Base-by-base conservation (phyloP, 2,329 filamentous ascomycete genomes). In the Teratosphaeria viscida region DNA sequence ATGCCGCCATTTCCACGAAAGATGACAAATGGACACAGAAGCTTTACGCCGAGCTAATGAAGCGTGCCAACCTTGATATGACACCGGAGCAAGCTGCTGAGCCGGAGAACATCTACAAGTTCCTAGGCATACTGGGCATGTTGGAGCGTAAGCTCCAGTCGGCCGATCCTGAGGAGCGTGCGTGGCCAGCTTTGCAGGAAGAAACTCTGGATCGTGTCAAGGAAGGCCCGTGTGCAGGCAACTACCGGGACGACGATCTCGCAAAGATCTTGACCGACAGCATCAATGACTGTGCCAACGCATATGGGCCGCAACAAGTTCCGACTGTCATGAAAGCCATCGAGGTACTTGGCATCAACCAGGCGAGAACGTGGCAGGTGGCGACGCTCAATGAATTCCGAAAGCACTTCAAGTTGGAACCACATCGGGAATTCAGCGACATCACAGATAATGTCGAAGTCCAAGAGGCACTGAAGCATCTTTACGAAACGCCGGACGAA, bases 341-440 rank as follows among this genome's bases (percentile, higher is more conserved):
- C n/a, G 85, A 87, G 69, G 76, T 85, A 2, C 76, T 85, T 2
- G 84, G 83, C 8, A 86, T 86, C 56, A 76, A 79, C 19, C 84
- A 86, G 64, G 81, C 80, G 5, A 80, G 84, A 47, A 79, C 80
- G 43, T 86, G 83, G 84, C 79, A 83, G 58, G 71, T 85, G 11
- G 82, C 79, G 0, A 82, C 82, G 0, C 71, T 87, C 47, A 87
- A 87, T 64, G 84, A 87, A 68, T 85, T 87, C 72, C 77, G 85
- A 7, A 77, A 81, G 59, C 85, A 85, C 69, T 86, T 87, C 66
- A 79, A 79, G 1, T 75, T 87, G 47, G 78, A 81, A 68, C 77
- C 76, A 23, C 79, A 86, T 68, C 71, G 77, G 29, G 79, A 71
- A 0, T 86, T 87, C 66, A 77, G 76, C 57, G 81, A 84, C 52